A percentile compares a stretch with the other conserved stretches of the same genome.
Conservation (phyloP, 116 monocot species). For the Iris pallida region DNA sequence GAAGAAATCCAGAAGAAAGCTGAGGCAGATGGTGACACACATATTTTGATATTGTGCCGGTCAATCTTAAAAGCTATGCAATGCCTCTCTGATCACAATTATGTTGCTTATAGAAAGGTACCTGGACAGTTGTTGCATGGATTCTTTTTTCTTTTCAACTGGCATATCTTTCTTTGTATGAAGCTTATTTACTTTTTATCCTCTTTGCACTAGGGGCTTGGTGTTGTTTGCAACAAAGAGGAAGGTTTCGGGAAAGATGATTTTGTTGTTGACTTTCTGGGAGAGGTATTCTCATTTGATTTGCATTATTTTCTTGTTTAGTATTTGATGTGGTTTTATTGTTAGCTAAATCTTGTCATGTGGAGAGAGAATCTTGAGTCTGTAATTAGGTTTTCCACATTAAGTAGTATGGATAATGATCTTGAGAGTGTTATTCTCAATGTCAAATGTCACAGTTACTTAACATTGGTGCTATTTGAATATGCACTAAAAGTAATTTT, state of each 20-base stretch:
- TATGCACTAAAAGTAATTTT: too few relatives aligned
- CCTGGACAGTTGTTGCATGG: background rate
- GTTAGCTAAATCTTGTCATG: too few relatives aligned
- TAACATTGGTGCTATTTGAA: too few relatives aligned
- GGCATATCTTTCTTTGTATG: background rate
- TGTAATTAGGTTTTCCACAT: too few relatives aligned
- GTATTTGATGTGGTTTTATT: too few relatives aligned
- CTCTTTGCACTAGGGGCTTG: constrained; percentile 65
- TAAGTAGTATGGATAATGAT: too few relatives aligned
- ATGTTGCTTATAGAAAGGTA: constrained; percentile 98
- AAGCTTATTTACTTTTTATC: too few relatives aligned
- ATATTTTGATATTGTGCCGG: constrained; percentile 51
- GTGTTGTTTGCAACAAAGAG: constrained; percentile 96
- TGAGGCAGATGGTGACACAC: constrained; percentile 51
- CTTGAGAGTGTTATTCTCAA: too few relatives aligned
- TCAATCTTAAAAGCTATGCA: constrained; percentile 74
- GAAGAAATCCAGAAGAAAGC: constrained; percentile 73
- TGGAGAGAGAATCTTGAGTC: too few relatives aligned
- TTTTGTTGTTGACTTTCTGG: constrained; percentile 97
- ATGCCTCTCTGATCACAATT: constrained; percentile 80
- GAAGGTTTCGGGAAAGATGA: constrained; percentile 82
- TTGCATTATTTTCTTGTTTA: too few relatives aligned
- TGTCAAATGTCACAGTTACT: too few relatives aligned
- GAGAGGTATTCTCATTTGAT: constrained; percentile 65
- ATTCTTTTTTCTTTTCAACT: background rate